Evolutionary conservation across 768 basidiomycete species (phyloP), one percentile per base, ranked within the genome.

Genomic region (Sporobolomyces pararoseus): DNA sequence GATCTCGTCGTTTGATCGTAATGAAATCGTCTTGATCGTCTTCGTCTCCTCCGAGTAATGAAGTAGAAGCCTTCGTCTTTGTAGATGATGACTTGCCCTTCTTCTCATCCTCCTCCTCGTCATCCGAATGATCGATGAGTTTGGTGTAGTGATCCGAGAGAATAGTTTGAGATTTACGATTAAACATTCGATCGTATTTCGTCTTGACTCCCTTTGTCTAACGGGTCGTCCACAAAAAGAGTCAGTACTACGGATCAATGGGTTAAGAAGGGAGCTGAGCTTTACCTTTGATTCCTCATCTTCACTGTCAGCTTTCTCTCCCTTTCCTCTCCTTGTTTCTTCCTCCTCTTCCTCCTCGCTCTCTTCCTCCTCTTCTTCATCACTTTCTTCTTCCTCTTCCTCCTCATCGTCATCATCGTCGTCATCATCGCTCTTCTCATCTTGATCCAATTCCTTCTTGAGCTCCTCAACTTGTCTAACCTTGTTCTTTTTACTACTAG

Each of bases 111-210:
- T 63, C 31, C 16, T 77, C 80, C 59, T 94, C 92, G 63, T 91
- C 91, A n/a, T 82, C 83, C 10, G 77, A 78, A 4, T 71, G 74
- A 70, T 90, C 89, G 68, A 98, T 82, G 46, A 99, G 86, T 77
- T 90, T 91, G 66, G 82, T 84, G 81, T 96, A 97, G 79, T 96
- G 93, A 68, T 87, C 85, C 0, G 93, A 91, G 37, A 97, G 84
- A 57, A 97, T 87, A 72, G 87, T 88, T 79, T 96, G 94, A 78
- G 96, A 97, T 79, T 91, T 95, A 65, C 94, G 86, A 77, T 90
- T 89, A 78, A 97, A 98, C 93, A 99, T 97, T 61, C 91, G 86
- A 79, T 97, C 95, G 79, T 97, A 96, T 80, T 95, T 97, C 4
- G 95, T 97, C 72, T 75, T 68, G 66, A 65, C 65, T 34, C 67